These are phyloP conservation scores for Stagonosporopsis cucurbitacearum DNA, from an alignment of 2,329 filamentous ascomycete species.

Conservation along the genomic window DNA sequence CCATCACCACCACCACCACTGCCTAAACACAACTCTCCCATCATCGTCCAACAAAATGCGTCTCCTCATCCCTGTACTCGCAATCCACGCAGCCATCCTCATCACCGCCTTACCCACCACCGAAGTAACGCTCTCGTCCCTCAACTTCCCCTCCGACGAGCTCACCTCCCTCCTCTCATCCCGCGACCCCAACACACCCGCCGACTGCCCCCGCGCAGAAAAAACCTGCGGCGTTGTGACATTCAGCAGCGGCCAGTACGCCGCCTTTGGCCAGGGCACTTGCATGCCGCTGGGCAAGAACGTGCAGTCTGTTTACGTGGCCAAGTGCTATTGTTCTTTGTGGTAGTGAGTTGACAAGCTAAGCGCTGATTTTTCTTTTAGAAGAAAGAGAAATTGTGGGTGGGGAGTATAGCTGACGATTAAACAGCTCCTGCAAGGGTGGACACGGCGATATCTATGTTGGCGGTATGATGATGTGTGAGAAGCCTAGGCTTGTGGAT, in stretches of 20 bases:
- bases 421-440: constrained; percentile 5
- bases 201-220: background rate
- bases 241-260: constrained; percentile 2
- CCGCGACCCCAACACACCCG: too few species aligned
- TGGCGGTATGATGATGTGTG: constrained; percentile 19
- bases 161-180: background rate
- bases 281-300: constrained; percentile 10
- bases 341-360: constrained; percentile 9
- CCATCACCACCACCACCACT: background rate
- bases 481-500: background rate
- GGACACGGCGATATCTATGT: constrained; percentile 4
- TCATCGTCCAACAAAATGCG: background rate
- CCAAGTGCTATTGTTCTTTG: constrained; percentile 17
- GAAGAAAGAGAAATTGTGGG: too few species aligned
- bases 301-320: constrained; percentile 13
- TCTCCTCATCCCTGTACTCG: constrained; percentile 2
- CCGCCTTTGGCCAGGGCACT: constrained; percentile 7
- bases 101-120: background rate
- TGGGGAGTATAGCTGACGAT: background rate
- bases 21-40: background rate
- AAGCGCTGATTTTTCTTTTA: too few species aligned
- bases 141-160: background rate
- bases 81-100: background rate
- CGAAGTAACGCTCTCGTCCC: background rate
- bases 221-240: constrained; percentile 11